Evolutionary conservation across 148 eudicot genomes (phyloP).

Genomic region (Arbutus unedo): DNA sequence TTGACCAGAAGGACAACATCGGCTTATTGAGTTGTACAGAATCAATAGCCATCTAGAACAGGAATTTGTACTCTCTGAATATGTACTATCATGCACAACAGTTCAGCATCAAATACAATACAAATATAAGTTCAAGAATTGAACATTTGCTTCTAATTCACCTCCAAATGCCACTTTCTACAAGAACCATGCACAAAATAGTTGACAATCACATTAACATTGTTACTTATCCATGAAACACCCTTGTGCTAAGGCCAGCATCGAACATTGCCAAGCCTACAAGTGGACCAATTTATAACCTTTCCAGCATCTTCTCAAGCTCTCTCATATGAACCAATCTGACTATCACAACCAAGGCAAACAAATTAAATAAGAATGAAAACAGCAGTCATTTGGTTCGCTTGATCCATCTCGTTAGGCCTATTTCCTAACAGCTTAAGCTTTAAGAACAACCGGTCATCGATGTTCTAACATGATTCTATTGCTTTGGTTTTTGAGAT

Average conservation of each 20-base stretch:
- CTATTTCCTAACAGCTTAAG: background rate
- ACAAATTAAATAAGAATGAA: background rate
- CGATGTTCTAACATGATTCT: background rate
- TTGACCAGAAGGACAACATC: background rate
- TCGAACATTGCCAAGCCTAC: background rate
- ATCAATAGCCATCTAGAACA: constrained; percentile 1
- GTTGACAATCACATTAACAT: background rate
- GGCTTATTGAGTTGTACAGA: background rate
- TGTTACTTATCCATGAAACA: background rate
- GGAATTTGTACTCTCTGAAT: background rate
- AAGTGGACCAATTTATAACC: background rate
- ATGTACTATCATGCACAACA: background rate
- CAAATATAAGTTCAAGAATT: background rate
- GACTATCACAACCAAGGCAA: background rate
- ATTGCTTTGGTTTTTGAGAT: background rate
- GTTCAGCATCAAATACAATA: background rate
- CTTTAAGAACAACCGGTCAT: background rate
- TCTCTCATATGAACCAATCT: background rate
- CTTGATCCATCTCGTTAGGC: background rate
- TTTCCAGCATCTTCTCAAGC: constrained; percentile 5
- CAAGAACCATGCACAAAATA: background rate
- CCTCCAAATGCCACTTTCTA: constrained; percentile 3
- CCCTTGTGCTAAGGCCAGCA: background rate
- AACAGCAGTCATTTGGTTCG: background rate
- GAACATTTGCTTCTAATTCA: background rate